Percentiles rank a stretch among this genome's conserved stretches.
phyloP scores from a whole-genome alignment of 345 rosid species.

The Angophora floribunda region DNA sequence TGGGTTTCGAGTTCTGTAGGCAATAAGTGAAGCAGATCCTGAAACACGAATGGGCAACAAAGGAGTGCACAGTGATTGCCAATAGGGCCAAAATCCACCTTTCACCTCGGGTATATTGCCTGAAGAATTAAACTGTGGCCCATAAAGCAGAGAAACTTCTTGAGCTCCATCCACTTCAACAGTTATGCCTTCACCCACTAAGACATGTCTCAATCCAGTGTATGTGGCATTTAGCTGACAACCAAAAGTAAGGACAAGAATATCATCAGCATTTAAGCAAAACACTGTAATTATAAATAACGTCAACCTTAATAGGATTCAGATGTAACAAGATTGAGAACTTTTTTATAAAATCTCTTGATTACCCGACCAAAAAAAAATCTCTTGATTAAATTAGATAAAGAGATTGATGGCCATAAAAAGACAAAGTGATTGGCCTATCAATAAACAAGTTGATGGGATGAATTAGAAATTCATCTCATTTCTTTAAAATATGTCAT shows the following conservation, averaged over 20 bases:
- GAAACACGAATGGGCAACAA: conserved; percentile 34
- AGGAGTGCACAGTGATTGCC: conserved; percentile 24
- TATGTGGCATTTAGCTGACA: conserved; percentile 45
- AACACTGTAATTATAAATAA: neutral
- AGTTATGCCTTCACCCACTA: conserved; percentile 61
- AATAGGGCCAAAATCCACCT: conserved; percentile 10
- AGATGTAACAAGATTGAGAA: neutral
- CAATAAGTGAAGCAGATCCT: conserved; percentile 59
- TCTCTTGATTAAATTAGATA: neutral
- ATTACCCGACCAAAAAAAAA: neutral
- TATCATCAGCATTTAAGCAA: neutral
- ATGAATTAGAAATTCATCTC: neutral
- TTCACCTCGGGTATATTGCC: conserved; percentile 11
- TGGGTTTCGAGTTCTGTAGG: conserved; percentile 29
- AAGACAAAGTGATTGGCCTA: neutral
- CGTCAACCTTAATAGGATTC: neutral
- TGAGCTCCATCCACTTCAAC: conserved; percentile 44
- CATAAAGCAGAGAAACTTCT: conserved; percentile 45
- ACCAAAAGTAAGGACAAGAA: neutral
- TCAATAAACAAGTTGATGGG: neutral
- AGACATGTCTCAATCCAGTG: conserved; percentile 36
- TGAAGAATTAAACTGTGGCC: conserved; percentile 14
- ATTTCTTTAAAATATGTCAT: neutral
- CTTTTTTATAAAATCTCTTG: neutral
- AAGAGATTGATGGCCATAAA: neutral